These are phyloP conservation scores for Xylaria intraflava DNA, from an alignment of 495 filamentous ascomycete genomes.

Conservation along the genomic window DNA sequence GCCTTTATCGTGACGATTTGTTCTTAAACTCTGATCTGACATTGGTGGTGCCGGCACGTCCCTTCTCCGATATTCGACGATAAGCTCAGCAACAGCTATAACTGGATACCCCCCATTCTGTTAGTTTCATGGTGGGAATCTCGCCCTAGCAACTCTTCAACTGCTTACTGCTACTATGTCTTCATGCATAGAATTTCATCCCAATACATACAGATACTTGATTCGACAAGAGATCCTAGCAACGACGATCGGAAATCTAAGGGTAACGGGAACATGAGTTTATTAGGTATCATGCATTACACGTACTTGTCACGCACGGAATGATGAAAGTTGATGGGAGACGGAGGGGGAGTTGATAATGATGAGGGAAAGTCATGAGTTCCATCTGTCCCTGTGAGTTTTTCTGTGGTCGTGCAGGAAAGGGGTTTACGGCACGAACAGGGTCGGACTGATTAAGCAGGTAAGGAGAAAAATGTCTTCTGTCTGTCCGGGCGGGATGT, in stretches of 20 bases:
- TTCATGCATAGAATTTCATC: slow-evolving; percentile 5
- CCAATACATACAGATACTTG: slow-evolving; percentile 2
- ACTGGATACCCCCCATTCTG: slow-evolving; percentile 12
- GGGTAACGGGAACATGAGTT: neutral
- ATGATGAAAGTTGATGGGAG: slow-evolving; percentile 4
- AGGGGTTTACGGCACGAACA: neutral
- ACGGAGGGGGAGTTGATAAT: neutral
- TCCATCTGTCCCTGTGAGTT: slow-evolving; percentile 6
- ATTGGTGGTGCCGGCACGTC: neutral
- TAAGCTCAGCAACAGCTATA: slow-evolving; percentile 9
- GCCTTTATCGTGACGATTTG: slow-evolving; percentile 2
- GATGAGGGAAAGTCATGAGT: neutral
- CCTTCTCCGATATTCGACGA: slow-evolving; percentile 1
- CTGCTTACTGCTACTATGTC: slow-evolving; percentile 1
- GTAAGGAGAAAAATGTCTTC: neutral
- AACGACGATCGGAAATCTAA: neutral
- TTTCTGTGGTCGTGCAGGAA: neutral
- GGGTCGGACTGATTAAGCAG: slow-evolving; percentile 6
- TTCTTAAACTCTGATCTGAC: slow-evolving; percentile 3
- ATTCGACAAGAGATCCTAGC: neutral
- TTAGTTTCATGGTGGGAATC: slow-evolving; percentile 17
- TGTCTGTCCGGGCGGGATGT: neutral
- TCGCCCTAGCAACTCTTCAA: slow-evolving; percentile 2
- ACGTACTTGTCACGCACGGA: neutral
- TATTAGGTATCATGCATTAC: neutral